phyloP scores from a whole-genome alignment of 805 yeast species.

The Wickerhamomyces rabaulensis region DNA sequence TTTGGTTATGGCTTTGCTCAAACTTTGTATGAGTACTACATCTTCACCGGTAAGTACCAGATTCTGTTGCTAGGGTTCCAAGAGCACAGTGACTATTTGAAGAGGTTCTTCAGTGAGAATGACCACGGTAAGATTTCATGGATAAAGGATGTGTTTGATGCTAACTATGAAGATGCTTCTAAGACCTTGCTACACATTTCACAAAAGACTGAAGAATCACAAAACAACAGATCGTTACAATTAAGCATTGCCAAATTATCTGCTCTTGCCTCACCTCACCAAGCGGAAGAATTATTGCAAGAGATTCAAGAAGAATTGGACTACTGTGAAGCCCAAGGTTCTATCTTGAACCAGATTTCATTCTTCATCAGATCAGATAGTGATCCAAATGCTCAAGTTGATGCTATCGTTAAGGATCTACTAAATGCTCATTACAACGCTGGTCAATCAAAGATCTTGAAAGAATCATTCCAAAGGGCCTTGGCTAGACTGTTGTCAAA shows the following conservation, averaged over 20 bases:
- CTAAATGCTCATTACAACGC: conserved; percentile 17
- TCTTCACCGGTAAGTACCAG: conserved; percentile 45
- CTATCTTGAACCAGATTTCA: conserved; percentile 26
- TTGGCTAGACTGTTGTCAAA: conserved; percentile 30
- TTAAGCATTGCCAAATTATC: conserved; percentile 71
- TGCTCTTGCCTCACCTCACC: conserved; percentile 37
- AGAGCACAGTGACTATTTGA: conserved; percentile 42
- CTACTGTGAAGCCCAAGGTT: conserved; percentile 44
- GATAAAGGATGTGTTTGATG: conserved; percentile 58
- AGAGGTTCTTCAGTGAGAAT: conserved; percentile 44
- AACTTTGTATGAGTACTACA: conserved; percentile 53
- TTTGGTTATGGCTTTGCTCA: conserved; percentile 69
- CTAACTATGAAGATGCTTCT: conserved; percentile 47
- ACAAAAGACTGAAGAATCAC: conserved; percentile 35
- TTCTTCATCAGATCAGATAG: conserved; percentile 27
- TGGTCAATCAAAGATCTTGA: conserved; percentile 15
- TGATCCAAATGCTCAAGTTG: conserved; percentile 21
- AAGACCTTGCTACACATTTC: conserved; percentile 38
- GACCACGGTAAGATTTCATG: conserved; percentile 58
- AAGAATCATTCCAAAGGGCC: conserved; percentile 21
- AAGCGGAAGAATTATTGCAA: conserved; percentile 20
- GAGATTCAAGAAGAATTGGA: conserved; percentile 48
- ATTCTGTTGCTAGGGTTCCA: conserved; percentile 54
- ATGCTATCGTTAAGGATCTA: conserved; percentile 19
- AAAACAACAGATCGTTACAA: conserved; percentile 46